Conservation (phyloP, 495 filamentous ascomycete genomes). For the Aspergillus bertholletiae region DNA sequence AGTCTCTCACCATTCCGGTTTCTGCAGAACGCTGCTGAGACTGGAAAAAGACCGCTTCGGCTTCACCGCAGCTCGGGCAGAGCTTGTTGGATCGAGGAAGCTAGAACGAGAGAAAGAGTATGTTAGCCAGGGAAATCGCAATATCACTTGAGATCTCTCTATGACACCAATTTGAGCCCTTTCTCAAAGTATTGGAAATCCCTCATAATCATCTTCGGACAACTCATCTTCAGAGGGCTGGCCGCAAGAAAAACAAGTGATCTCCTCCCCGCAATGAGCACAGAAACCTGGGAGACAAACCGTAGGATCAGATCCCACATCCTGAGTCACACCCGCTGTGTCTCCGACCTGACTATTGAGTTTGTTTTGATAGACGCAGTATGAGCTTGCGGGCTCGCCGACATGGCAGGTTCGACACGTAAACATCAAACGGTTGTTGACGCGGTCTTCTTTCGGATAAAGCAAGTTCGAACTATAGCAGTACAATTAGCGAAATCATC, state of each 20-base stretch:
- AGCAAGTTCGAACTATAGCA: constrained; percentile 81
- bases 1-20: constrained; percentile 94
- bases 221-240: constrained; percentile 13
- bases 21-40: constrained; percentile 94
- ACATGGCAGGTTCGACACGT: constrained; percentile 90
- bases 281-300: constrained; percentile 67
- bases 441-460: constrained; percentile 87
- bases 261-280: constrained; percentile 48
- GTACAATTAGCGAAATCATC: constrained; percentile 13
- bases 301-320: constrained; percentile 95
- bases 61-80: constrained; percentile 80
- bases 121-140: constrained; percentile 44
- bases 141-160: constrained; percentile 4
- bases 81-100: constrained; percentile 78
- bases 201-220: constrained; percentile 15
- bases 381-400: constrained; percentile 75
- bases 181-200: constrained; percentile 7
- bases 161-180: constrained; percentile 3
- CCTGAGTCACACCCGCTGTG: constrained; percentile 94
- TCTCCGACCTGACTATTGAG: constrained; percentile 86
- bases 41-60: constrained; percentile 95
- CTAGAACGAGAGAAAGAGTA: constrained; percentile 46
- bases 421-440: constrained; percentile 63
- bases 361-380: constrained; percentile 89
- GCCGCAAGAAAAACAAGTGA: constrained; percentile 47